A percentile compares a stretch with the other conserved stretches of the same genome.
Conservation (phyloP, 169 alveolate species). For the Cryptosporidium baileyi region DNA sequence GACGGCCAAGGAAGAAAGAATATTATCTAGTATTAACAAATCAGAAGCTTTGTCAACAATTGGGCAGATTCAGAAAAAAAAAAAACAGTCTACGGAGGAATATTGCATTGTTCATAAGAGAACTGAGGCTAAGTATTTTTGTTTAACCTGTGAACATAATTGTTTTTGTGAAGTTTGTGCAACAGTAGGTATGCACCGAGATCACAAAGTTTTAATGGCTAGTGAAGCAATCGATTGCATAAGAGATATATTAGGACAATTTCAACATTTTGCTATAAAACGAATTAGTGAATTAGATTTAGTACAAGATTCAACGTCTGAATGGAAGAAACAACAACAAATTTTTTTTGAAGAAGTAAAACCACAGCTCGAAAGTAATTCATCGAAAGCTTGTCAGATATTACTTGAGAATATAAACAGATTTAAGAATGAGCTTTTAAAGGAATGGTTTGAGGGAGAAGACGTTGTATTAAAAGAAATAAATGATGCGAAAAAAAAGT, state of each 20-base stretch:
- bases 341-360: conserved; percentile 44
- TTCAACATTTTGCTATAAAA: conserved; percentile 45
- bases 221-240: conserved; percentile 63
- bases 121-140: conserved; percentile 45
- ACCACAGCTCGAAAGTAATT: conserved; percentile 47
- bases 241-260: conserved; percentile 39
- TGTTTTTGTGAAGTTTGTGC: conserved; percentile 66
- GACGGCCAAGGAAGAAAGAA: conserved; percentile 46
- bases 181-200: conserved; percentile 69
- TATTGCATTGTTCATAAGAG: conserved; percentile 51
- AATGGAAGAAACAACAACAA: conserved; percentile 34
- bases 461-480: conserved; percentile 61
- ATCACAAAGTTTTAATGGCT: conserved; percentile 65
- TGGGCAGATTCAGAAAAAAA: conserved; percentile 19
- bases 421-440: conserved; percentile 31
- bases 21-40: conserved; percentile 26
- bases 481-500: conserved; percentile 38
- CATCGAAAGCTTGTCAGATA: conserved; percentile 48
- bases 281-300: conserved; percentile 54
- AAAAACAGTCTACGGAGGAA: conserved; percentile 33
- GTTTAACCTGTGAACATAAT: conserved; percentile 63
- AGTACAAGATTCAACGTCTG: conserved; percentile 42
- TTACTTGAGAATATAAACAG: not conserved
- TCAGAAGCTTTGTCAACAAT: not conserved
- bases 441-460: conserved; percentile 61